These are phyloP conservation scores for Cinnamomum chago DNA, from an alignment of 164 flowering plant species.

Conservation along the genomic window DNA sequence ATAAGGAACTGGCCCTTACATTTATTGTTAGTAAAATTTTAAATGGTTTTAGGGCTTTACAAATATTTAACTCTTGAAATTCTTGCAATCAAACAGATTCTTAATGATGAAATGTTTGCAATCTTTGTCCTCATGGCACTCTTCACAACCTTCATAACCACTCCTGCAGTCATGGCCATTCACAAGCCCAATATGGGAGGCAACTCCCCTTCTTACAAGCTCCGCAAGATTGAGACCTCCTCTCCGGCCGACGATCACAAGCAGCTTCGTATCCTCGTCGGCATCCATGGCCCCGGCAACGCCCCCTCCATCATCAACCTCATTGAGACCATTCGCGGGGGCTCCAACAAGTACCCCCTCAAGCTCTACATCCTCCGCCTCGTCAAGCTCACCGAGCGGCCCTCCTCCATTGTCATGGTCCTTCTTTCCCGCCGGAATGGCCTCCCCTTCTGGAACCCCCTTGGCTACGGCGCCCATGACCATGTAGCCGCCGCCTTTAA, in stretches of 20 bases:
- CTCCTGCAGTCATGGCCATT: slow-evolving; percentile 60
- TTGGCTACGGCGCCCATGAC: slow-evolving; percentile 5
- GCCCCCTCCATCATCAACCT: slow-evolving; percentile 50
- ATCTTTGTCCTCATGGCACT: slow-evolving; percentile 80
- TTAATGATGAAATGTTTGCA: slow-evolving; percentile 65
- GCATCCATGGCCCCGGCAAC: slow-evolving; percentile 51
- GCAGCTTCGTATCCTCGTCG: slow-evolving; percentile 51
- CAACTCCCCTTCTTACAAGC: slow-evolving; percentile 2
- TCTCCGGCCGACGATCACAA: neutral
- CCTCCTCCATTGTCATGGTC: slow-evolving; percentile 63
- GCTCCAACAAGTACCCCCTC: slow-evolving; percentile 25
- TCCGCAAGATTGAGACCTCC: slow-evolving; percentile 13
- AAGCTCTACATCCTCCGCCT: slow-evolving; percentile 57
- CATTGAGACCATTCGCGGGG: slow-evolving; percentile 39
- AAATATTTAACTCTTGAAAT: too few species aligned
- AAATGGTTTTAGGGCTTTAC: too few species aligned
- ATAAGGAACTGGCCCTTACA: too few species aligned
- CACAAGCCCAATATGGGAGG: slow-evolving; percentile 46
- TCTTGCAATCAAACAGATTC: slow-evolving; percentile 36
- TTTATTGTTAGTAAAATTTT: too few species aligned
- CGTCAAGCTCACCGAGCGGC: slow-evolving; percentile 63
- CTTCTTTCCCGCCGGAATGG: slow-evolving; percentile 50
- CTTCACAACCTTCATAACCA: slow-evolving; percentile 74
- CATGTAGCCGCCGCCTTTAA: slow-evolving; percentile 16
- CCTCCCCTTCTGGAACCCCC: slow-evolving; percentile 29